A percentile compares a stretch with the other conserved stretches of the same genome.
Conservation (phyloP, 1,284 basidiomycete genomes). For the Ceratobasidium sp. region DNA sequence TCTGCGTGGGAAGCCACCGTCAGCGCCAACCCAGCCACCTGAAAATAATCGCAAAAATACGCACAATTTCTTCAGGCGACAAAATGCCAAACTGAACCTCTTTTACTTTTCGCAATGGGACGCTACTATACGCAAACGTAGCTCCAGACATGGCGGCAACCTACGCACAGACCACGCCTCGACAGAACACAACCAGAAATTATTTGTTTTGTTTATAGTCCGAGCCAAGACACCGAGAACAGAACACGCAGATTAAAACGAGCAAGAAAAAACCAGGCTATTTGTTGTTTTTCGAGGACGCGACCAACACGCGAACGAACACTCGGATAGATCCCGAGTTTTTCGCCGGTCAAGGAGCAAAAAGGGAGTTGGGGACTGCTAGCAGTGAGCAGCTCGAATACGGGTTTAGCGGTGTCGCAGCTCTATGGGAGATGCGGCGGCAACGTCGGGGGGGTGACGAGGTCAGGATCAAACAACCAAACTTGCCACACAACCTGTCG, state of each 20-base stretch:
- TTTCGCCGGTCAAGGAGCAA: conserved; percentile 3
- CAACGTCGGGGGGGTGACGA: conserved; percentile 25
- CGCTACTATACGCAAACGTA: conserved; percentile 83
- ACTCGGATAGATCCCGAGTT: not conserved
- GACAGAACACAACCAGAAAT: conserved; percentile 6
- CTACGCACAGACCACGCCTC: conserved; percentile 1
- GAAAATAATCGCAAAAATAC: conserved; percentile 51
- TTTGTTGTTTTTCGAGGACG: not conserved
- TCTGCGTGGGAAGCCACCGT: conserved; percentile 58
- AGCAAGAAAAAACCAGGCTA: conserved; percentile 1
- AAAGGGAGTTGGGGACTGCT: conserved; percentile 6
- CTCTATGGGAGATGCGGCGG: conserved; percentile 2
- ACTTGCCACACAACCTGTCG: conserved; percentile 13
- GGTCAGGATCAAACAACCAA: conserved; percentile 26
- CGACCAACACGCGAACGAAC: not conserved
- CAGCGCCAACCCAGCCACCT: conserved; percentile 32
- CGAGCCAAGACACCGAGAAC: conserved; percentile 6
- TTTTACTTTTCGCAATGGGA: conserved; percentile 90
- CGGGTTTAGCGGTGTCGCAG: conserved; percentile 9
- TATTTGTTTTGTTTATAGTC: conserved; percentile 24
- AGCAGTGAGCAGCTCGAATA: conserved; percentile 4
- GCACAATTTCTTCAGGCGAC: conserved; percentile 98
- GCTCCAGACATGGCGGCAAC: conserved; percentile 28
- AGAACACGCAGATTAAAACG: not conserved
- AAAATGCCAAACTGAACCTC: conserved; percentile 99